phyloP scores from a whole-genome alignment of 2,329 filamentous ascomycete genomes.

The Pseudogymnoascus sp. region DNA sequence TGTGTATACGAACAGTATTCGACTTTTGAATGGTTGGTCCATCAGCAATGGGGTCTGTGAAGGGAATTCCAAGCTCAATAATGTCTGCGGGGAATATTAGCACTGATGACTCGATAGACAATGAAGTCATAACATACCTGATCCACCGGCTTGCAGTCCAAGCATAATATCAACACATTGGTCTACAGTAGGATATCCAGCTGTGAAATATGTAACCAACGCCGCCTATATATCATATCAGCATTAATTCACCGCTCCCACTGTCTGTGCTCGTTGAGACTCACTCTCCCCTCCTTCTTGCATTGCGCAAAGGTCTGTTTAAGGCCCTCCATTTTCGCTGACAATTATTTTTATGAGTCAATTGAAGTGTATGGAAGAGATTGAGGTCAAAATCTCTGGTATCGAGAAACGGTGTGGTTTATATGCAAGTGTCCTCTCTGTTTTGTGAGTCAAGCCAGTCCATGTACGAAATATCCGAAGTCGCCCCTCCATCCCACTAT shows the following conservation, averaged over 20 bases:
- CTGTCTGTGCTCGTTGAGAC: conserved; percentile 14
- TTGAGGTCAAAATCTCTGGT: not conserved
- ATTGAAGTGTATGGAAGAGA: conserved; percentile 13
- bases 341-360: conserved; percentile 13
- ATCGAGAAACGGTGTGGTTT: not conserved
- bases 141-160: conserved; percentile 84
- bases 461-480: conserved; percentile 11
- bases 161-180: conserved; percentile 79
- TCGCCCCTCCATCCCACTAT: conserved; percentile 9
- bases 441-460: conserved; percentile 3
- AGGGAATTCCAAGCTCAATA: conserved; percentile 91
- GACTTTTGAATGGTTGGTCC: conserved; percentile 94
- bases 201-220: conserved; percentile 92
- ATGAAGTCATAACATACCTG: conserved; percentile 49
- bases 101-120: conserved; percentile 9
- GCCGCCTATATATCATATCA: conserved; percentile 38
- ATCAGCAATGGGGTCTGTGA: conserved; percentile 97
- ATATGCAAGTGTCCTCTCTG: conserved; percentile 6
- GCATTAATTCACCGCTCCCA: conserved; percentile 8
- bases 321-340: conserved; percentile 38
- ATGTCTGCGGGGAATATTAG: conserved; percentile 51
- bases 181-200: conserved; percentile 77
- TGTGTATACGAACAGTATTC: conserved; percentile 58
- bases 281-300: conserved; percentile 42
- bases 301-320: conserved; percentile 49